These are phyloP conservation scores for Pseudomonodictys pantanalensis DNA, from an alignment of 495 filamentous ascomycete genomes.

Conservation along the genomic window DNA sequence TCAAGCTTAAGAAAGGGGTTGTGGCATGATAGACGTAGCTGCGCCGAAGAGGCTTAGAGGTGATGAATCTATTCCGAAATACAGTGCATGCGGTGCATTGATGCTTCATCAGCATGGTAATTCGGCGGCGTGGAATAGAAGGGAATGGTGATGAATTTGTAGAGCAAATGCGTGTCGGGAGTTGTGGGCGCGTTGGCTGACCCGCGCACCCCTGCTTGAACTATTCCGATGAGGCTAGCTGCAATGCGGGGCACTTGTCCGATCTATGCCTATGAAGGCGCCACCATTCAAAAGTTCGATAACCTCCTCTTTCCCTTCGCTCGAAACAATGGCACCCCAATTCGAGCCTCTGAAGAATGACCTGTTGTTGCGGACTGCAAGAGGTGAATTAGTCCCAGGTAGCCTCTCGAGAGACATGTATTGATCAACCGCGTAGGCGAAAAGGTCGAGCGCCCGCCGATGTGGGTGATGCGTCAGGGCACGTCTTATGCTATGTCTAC, in stretches of 20 bases:
- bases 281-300: too few species aligned
- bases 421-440: conserved; percentile 59
- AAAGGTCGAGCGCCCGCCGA: conserved; percentile 83
- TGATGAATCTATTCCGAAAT: not conserved
- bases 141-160: too few species aligned
- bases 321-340: conserved; percentile 30
- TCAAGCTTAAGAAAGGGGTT: conserved; percentile 5
- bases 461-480: conserved; percentile 99
- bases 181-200: too few species aligned
- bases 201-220: too few species aligned
- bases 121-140: too few species aligned
- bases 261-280: too few species aligned
- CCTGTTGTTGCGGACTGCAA: conserved; percentile 78
- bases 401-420: conserved; percentile 1
- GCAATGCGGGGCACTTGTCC: too few species aligned
- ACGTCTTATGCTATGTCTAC: conserved; percentile 21
- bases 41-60: not conserved
- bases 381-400: conserved; percentile 56
- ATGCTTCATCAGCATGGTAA: too few species aligned
- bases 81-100: not conserved
- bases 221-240: too few species aligned
- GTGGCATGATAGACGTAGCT: not conserved
- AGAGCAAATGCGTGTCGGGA: too few species aligned
- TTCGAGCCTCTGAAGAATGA: conserved; percentile 89
- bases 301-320: not conserved